phyloP scores from a whole-genome alignment of 176 grass and related monocot genomes.

The Phragmites australis region DNA sequence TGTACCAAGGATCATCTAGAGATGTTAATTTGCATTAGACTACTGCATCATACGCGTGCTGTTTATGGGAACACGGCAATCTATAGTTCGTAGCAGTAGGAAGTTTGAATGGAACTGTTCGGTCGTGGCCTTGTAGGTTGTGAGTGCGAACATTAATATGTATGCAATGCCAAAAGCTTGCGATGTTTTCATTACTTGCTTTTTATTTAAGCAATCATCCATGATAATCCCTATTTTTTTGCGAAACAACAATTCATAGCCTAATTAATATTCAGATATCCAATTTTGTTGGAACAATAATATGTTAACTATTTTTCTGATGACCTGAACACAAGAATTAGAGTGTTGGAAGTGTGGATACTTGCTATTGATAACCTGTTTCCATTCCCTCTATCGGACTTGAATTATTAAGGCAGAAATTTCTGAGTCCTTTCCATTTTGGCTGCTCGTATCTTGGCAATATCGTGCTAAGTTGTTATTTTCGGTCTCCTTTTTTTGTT shows the following conservation, averaged over 20 bases:
- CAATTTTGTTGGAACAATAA: constrained; percentile 11
- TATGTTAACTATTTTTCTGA: background rate
- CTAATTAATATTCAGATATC: background rate
- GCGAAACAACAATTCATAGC: background rate
- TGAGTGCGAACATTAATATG: constrained; percentile 9
- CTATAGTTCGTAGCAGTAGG: background rate
- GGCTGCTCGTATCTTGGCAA: background rate
- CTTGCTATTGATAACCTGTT: constrained; percentile 22
- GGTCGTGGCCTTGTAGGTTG: background rate
- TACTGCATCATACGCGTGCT: background rate
- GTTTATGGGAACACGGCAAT: background rate
- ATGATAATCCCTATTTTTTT: background rate
- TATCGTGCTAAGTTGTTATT: constrained; percentile 1
- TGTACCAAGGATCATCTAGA: constrained; percentile 10
- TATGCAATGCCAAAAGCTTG: background rate
- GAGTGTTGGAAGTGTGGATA: background rate
- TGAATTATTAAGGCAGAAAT: background rate
- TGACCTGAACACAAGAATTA: background rate
- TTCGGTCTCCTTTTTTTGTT: background rate
- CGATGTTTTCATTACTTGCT: constrained; percentile 3
- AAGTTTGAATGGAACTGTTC: constrained; percentile 7
- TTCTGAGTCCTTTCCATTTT: constrained; percentile 3
- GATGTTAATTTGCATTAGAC: background rate
- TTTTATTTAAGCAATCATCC: constrained; percentile 5
- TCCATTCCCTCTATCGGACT: background rate